A percentile compares a stretch with the other conserved stretches of the same genome.
phyloP scores from a whole-genome alignment of 345 rosid genomes.

The Salix exigua region DNA sequence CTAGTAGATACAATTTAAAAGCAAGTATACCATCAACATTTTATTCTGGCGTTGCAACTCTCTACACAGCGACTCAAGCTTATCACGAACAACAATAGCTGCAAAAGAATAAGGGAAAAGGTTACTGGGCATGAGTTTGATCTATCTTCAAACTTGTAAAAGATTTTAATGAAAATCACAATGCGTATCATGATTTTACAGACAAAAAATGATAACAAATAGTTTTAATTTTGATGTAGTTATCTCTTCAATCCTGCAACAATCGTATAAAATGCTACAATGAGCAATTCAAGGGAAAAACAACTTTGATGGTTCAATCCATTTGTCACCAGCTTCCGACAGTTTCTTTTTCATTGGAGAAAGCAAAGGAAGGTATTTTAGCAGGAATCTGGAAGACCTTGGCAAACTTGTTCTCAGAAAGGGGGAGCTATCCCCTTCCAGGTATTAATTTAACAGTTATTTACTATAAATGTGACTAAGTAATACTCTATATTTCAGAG shows the following conservation, averaged over 20 bases:
- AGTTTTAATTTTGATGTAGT: not conserved
- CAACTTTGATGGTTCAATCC: not conserved
- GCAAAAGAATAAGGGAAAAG: slow-evolving; percentile 17
- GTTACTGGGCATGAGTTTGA: not conserved
- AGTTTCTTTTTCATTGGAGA: not conserved
- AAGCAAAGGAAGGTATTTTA: not conserved
- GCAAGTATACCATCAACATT: slow-evolving; percentile 66
- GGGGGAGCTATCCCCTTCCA: not conserved
- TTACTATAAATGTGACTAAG: not conserved
- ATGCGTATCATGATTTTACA: not conserved
- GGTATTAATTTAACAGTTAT: not conserved
- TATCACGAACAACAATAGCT: slow-evolving; percentile 83
- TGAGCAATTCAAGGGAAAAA: not conserved
- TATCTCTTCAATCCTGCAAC: not conserved
- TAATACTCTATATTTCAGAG: not conserved
- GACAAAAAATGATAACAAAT: not conserved
- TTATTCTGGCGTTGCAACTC: slow-evolving; percentile 94
- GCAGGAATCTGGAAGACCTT: not conserved
- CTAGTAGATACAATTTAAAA: not conserved
- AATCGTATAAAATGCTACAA: not conserved
- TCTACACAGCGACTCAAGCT: slow-evolving; percentile 87
- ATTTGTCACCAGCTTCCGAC: not conserved
- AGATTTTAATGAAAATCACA: not conserved
- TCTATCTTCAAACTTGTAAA: not conserved
- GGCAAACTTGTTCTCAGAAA: not conserved